Percentiles rank a stretch among this genome's conserved stretches.
phyloP scores from a whole-genome alignment of 1,139 yeast genomes.

The Tardiomyces depauwii region DNA sequence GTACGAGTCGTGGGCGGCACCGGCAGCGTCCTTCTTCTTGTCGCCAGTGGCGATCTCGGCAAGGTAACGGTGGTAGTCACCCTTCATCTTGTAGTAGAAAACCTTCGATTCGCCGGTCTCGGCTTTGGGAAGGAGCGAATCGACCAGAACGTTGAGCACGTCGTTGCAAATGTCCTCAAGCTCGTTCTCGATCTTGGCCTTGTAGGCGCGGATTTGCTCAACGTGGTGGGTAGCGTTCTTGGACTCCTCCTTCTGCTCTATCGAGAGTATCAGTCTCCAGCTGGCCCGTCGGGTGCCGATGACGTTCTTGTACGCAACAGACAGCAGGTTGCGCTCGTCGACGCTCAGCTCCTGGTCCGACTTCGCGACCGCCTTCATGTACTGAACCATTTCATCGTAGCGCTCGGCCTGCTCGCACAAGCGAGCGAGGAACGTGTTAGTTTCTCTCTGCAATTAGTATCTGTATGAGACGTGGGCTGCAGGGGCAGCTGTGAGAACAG shows the following conservation, averaged over 20 bases:
- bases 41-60: conserved; percentile 93
- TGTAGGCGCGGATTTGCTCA: conserved; percentile 82
- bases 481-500: no score
- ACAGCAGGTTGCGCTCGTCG: conserved; percentile 93
- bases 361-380: conserved; percentile 95
- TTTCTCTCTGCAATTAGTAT: conserved; percentile 55
- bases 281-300: conserved; percentile 99
- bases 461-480: no score
- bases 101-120: conserved; percentile 97
- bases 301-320: conserved; percentile 96
- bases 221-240: conserved; percentile 90
- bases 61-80: conserved; percentile 98
- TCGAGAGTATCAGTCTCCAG: conserved; percentile 97
- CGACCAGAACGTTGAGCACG: conserved; percentile 74
- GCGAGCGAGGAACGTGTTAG: conserved; percentile 92
- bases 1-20: conserved; percentile 87
- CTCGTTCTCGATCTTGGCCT: conserved; percentile 89
- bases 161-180: conserved; percentile 91
- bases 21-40: conserved; percentile 88
- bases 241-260: conserved; percentile 96
- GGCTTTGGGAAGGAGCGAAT: conserved; percentile 80
- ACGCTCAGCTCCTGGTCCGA: conserved; percentile 92
- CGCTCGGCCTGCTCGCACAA: conserved; percentile 99
- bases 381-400: conserved; percentile 92
- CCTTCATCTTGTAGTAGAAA: conserved; percentile 98